A percentile compares a stretch with the other conserved stretches of the same genome.
These are phyloP conservation scores for Pseudogymnoascus sp. DNA, from an alignment of 2,329 filamentous ascomycete genomes.

Conservation along the genomic window DNA sequence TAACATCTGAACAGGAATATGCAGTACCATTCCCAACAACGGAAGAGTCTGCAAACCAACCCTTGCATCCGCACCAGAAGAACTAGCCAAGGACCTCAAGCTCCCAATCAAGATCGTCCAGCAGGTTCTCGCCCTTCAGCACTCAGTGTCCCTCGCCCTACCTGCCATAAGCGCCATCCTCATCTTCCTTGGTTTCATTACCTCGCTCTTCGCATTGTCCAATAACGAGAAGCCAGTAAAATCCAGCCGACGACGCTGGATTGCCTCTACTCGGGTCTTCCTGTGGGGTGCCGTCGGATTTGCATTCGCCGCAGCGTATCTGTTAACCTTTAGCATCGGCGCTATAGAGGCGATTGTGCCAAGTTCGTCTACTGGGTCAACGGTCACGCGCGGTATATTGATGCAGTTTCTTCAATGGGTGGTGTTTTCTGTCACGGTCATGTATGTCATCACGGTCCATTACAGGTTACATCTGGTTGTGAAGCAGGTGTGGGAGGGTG, in stretches of 20 bases:
- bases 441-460: neutral
- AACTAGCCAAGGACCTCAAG: neutral
- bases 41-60: neutral
- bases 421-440: neutral
- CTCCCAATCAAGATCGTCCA: neutral
- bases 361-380: neutral
- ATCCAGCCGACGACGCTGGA: neutral
- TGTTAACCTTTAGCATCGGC: neutral
- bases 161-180: neutral
- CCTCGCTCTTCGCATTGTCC: neutral
- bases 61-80: neutral
- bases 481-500: neutral
- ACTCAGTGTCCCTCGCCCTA: neutral
- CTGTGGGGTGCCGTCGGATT: neutral
- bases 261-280: neutral
- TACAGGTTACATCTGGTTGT: neutral
- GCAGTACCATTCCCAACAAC: neutral
- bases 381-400: neutral
- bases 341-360: neutral
- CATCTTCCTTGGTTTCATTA: neutral
- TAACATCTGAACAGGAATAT: neutral
- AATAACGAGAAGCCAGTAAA: neutral
- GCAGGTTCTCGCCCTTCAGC: neutral
- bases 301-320: neutral
- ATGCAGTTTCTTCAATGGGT: neutral